Evolutionary conservation across 2,329 filamentous ascomycete genomes (phyloP), one percentile per base, ranked within the genome.

Genomic region (Colletotrichum gloeosporioides): DNA sequence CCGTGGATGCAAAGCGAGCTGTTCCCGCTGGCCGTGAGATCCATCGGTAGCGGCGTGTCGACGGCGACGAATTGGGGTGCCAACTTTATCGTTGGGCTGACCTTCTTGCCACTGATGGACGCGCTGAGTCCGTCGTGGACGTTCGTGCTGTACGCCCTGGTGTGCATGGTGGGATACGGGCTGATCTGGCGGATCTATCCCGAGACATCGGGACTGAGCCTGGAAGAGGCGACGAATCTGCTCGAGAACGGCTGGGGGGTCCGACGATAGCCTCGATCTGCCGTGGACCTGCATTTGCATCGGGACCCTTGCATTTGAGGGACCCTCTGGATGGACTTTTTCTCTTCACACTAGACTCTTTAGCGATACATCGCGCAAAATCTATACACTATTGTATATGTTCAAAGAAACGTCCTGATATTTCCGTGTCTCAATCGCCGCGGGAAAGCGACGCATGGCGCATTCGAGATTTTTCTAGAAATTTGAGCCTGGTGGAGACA

Each of bases 1-100:
- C 96, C 96, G 1, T 99, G 96, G 96, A 96, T 98, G 89, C 96
- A 98, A 86, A 95, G 93, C 79, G 96, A 99, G 86, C 90, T 98
- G 36, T 98, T 98, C 82, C 94, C 96, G 1, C 88, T 96, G 64
- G 89, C 90, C 34, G 94, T 96, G 62, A 92, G 95, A 65, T 93
- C 93, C 6, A 85, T 95, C 2, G 95, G 95, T 32, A 95, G 93
- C 74, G 93, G 93, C 0, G 84, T 95, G 7, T 91, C 94, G 3
- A 96, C 96, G 9, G 93, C 93, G 7, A 98, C 95, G 8, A 98
- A 92, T 81, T 99, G 96, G 96, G 91, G 90, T 6, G 93, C 94
- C 29, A 99, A 99, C 83, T 97, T 98, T 76, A 83, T 97, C 22
- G 90, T 98, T 2, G 96, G 96, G 0, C 86, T 98, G 77, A 97